Evolutionary conservation across 306 rosid genomes (phyloP).

Genomic region (Dryas drummondii): DNA sequence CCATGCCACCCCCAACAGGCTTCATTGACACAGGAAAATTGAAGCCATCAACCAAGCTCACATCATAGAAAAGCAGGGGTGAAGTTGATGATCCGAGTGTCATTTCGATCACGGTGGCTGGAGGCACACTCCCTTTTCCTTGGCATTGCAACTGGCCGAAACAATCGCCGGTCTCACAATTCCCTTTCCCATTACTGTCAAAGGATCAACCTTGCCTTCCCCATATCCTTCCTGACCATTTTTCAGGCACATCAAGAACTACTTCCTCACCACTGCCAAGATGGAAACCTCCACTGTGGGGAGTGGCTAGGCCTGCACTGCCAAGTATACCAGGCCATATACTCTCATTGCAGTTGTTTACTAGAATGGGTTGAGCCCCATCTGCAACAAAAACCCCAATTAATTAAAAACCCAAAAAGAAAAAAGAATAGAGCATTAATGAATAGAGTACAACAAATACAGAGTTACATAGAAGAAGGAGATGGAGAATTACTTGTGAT

Average conservation of each 20-base stretch:
- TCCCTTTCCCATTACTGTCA: slow-evolving; percentile 60
- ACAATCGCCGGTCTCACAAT: slow-evolving; percentile 78
- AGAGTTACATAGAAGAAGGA: slow-evolving; percentile 12
- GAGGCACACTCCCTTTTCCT: slow-evolving; percentile 74
- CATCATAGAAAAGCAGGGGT: slow-evolving; percentile 85
- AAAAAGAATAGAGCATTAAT: background rate
- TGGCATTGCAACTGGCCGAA: slow-evolving; percentile 52
- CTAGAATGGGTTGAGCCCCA: slow-evolving; percentile 79
- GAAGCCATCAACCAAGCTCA: slow-evolving; percentile 91
- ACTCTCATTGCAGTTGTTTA: slow-evolving; percentile 81
- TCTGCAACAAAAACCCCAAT: slow-evolving; percentile 44
- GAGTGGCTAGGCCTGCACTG: slow-evolving; percentile 69
- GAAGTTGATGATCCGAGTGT: slow-evolving; percentile 87
- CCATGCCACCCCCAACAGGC: slow-evolving; percentile 85
- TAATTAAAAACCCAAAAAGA: background rate
- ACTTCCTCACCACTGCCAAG: slow-evolving; percentile 76
- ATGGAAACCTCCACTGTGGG: slow-evolving; percentile 73
- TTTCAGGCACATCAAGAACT: slow-evolving; percentile 61
- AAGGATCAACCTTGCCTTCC: slow-evolving; percentile 87
- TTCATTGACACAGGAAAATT: slow-evolving; percentile 93
- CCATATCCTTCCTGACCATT: slow-evolving; percentile 98
- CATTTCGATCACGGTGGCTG: slow-evolving; percentile 93
- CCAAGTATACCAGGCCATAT: slow-evolving; percentile 97
- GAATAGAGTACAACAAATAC: slow-evolving; percentile 11
- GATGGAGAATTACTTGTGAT: slow-evolving; percentile 44